Conservation (phyloP, 2,329 filamentous ascomycete genomes). For the Xylaria sp. region DNA sequence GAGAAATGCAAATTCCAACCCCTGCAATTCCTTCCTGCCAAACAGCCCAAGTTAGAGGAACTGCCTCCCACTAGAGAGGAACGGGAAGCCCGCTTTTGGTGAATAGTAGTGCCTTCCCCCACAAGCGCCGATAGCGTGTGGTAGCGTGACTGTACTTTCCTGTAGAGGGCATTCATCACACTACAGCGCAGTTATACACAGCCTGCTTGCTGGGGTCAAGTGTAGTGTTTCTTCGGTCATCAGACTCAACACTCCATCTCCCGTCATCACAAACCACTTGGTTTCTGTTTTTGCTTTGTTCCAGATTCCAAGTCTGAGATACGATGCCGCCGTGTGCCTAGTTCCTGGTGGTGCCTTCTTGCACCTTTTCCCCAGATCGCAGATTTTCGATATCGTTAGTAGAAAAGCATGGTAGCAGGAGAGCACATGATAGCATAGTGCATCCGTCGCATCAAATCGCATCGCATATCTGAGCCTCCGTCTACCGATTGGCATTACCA, state of each 20-base stretch:
- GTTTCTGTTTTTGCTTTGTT: constrained; percentile 3
- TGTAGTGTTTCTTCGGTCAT: not conserved
- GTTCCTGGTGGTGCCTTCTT: constrained; percentile 17
- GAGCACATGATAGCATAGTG: not conserved
- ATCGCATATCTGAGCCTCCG: constrained; percentile 17
- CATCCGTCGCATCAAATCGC: not conserved
- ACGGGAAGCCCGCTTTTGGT: constrained; percentile 28
- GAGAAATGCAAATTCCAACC: constrained; percentile 29
- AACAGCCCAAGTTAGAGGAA: constrained; percentile 1
- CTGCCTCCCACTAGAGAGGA: not conserved
- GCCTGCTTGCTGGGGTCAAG: constrained; percentile 1
- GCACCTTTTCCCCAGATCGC: not conserved
- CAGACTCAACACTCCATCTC: not conserved
- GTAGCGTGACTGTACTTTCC: not conserved
- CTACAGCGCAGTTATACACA: constrained; percentile 9
- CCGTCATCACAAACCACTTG: constrained; percentile 11
- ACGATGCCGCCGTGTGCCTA: not conserved
- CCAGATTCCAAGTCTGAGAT: constrained; percentile 6
- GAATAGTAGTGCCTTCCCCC: constrained; percentile 13
- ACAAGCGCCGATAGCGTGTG: constrained; percentile 10
- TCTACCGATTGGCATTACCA: too few relatives aligned
- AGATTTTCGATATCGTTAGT: not conserved
- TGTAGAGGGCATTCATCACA: not conserved
- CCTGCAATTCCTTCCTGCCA: constrained; percentile 23
- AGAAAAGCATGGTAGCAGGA: constrained; percentile 9